Conservation (phyloP, 345 rosid genomes). For the Populus deltoides region DNA sequence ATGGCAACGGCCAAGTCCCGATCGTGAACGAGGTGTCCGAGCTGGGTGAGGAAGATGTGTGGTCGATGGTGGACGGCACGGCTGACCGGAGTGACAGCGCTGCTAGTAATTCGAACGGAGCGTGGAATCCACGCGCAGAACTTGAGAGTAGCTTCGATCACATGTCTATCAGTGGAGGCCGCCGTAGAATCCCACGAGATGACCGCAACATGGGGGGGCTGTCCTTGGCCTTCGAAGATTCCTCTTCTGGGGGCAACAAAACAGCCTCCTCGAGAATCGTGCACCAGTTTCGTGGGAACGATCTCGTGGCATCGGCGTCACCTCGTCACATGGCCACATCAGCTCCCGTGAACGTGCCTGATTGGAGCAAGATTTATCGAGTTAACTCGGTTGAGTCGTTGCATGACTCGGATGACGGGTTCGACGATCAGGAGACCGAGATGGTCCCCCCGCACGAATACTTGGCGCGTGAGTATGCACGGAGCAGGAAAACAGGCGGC, state of each 20-base stretch:
- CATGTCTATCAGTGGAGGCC: not conserved
- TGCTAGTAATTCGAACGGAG: constrained; percentile 11
- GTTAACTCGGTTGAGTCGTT: constrained; percentile 79
- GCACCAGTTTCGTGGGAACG: constrained; percentile 63
- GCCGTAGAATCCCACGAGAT: constrained; percentile 15
- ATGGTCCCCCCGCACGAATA: constrained; percentile 97
- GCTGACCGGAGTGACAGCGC: constrained; percentile 23
- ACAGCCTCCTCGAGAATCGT: constrained; percentile 57
- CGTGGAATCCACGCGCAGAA: constrained; percentile 44
- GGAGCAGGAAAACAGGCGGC: constrained; percentile 43
- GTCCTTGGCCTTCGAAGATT: constrained; percentile 63
- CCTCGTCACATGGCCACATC: constrained; percentile 64
- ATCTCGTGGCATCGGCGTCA: constrained; percentile 22
- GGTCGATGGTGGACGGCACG: constrained; percentile 62
- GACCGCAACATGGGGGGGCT: constrained; percentile 56
- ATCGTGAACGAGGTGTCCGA: constrained; percentile 37
- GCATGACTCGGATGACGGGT: constrained; percentile 64
- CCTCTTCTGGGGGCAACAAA: constrained; percentile 22
- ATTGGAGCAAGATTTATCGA: constrained; percentile 84
- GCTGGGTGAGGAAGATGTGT: constrained; percentile 75
- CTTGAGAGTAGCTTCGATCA: constrained; percentile 21
- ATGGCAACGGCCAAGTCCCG: constrained; percentile 21
- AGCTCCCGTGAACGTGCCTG: constrained; percentile 89
- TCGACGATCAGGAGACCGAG: constrained; percentile 51
- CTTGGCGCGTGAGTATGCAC: constrained; percentile 60